Percentiles rank a stretch among this genome's conserved stretches.
Evolutionary conservation across 2,329 filamentous ascomycete genomes (phyloP).

Genomic region (Colletotrichum orchidophilum): DNA sequence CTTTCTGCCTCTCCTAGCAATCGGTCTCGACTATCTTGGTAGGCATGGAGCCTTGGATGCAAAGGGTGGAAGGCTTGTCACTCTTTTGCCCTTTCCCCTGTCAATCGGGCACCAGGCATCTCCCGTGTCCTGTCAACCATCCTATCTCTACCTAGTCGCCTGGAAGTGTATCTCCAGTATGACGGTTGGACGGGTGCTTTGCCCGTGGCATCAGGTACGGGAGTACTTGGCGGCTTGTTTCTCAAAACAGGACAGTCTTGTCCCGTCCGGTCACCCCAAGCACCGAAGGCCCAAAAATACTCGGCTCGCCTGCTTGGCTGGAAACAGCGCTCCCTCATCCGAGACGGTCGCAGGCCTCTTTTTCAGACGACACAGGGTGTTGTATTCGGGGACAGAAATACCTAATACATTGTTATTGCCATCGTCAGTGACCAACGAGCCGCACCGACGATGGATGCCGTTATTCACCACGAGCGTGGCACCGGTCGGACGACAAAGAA

Average conservation of each 20-base stretch:
- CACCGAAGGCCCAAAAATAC: conserved; percentile 21
- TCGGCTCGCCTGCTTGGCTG: conserved; percentile 18
- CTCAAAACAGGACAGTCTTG: conserved; percentile 1
- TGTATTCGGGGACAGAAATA: not conserved
- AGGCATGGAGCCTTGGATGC: not conserved
- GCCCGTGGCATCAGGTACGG: conserved; percentile 18
- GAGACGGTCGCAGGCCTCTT: conserved; percentile 29
- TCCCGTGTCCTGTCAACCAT: conserved; percentile 26
- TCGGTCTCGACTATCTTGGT: too few relatives aligned
- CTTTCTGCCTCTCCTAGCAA: conserved; percentile 12
- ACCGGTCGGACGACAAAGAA: not conserved
- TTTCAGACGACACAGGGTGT: conserved; percentile 24
- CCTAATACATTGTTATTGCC: not conserved
- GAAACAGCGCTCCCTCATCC: conserved; percentile 26
- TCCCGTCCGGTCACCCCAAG: conserved; percentile 18
- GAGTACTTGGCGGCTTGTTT: conserved; percentile 10
- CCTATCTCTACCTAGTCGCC: conserved; percentile 3
- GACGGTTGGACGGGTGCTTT: not conserved
- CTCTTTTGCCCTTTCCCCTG: conserved; percentile 8
- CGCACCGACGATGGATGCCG: not conserved
- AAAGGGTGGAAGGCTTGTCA: conserved; percentile 26
- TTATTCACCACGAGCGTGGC: not conserved
- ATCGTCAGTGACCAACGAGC: not conserved
- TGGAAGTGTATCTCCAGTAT: not conserved
- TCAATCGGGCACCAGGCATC: conserved; percentile 15